These are phyloP conservation scores for Lathyrus tuberosus DNA, from an alignment of 306 rosid species.

Conservation along the genomic window DNA sequence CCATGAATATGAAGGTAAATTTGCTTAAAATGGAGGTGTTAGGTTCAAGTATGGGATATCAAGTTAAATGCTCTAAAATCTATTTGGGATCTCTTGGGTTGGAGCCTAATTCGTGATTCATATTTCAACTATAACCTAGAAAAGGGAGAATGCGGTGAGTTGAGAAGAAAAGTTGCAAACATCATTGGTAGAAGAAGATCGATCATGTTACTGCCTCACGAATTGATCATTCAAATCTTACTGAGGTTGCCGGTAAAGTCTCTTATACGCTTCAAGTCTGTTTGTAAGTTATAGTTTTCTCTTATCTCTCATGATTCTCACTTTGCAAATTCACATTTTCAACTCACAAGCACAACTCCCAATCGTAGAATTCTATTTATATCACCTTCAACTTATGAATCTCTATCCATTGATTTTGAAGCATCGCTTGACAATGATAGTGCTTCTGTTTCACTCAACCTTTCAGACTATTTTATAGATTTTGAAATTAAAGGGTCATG, in stretches of 20 bases:
- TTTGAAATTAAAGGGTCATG: not conserved
- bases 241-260: not conserved
- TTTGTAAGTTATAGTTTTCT: slow-evolving; percentile 7
- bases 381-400: too few species aligned
- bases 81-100: too few species aligned
- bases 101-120: too few species aligned
- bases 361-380: not conserved
- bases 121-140: too few species aligned
- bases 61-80: too few species aligned
- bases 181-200: too few species aligned
- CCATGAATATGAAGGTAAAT: too few species aligned
- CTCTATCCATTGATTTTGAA: not conserved
- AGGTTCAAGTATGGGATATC: too few species aligned
- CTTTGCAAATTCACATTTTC: slow-evolving; percentile 24
- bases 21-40: too few species aligned
- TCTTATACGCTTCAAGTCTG: not conserved
- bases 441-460: not conserved
- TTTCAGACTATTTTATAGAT: not conserved
- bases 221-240: slow-evolving; percentile 8
- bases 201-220: not conserved
- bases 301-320: not conserved
- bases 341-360: not conserved
- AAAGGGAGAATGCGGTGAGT: too few species aligned
- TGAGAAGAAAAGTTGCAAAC: too few species aligned
- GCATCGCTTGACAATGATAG: not conserved